Conservation (phyloP, 2,329 filamentous ascomycete species). For the Phialocephala sp. region DNA sequence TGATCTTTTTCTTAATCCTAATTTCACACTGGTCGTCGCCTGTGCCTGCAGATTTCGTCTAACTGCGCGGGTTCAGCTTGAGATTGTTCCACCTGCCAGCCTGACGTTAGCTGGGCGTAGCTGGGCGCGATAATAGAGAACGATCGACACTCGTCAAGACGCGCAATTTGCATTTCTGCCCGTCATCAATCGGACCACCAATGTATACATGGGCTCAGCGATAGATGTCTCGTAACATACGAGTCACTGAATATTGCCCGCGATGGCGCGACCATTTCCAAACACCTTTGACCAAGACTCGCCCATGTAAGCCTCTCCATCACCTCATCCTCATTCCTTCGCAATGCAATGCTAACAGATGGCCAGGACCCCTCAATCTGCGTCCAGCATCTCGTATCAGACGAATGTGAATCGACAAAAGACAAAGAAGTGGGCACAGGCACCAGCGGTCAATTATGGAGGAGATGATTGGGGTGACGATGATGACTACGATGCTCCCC, state of each 20-base stretch:
- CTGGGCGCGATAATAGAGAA: conserved; percentile 12
- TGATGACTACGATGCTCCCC: conserved; percentile 61
- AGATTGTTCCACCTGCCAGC: conserved; percentile 9
- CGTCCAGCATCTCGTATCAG: conserved; percentile 60
- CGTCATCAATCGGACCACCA: conserved; percentile 10
- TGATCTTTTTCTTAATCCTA: conserved; percentile 2
- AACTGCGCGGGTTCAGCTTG: not conserved
- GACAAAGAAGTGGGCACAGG: conserved; percentile 94
- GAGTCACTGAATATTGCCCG: conserved; percentile 28
- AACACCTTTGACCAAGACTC: conserved; percentile 41
- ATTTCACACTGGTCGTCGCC: not conserved
- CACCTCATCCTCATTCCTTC: not conserved
- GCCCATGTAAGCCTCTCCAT: conserved; percentile 34
- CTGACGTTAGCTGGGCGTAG: conserved; percentile 12
- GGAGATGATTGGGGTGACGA: conserved; percentile 91
- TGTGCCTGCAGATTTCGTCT: not conserved
- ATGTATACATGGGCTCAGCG: conserved; percentile 28
- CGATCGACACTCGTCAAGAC: conserved; percentile 17
- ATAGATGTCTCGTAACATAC: conserved; percentile 31
- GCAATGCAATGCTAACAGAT: conserved; percentile 17
- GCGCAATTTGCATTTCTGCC: conserved; percentile 13
- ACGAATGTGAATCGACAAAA: conserved; percentile 88
- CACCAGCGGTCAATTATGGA: conserved; percentile 84
- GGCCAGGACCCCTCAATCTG: conserved; percentile 36
- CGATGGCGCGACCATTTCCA: conserved; percentile 43